Evolutionary conservation across 2,329 filamentous ascomycete species (phyloP).

Genomic region (Aspergillus luchuensis): DNA sequence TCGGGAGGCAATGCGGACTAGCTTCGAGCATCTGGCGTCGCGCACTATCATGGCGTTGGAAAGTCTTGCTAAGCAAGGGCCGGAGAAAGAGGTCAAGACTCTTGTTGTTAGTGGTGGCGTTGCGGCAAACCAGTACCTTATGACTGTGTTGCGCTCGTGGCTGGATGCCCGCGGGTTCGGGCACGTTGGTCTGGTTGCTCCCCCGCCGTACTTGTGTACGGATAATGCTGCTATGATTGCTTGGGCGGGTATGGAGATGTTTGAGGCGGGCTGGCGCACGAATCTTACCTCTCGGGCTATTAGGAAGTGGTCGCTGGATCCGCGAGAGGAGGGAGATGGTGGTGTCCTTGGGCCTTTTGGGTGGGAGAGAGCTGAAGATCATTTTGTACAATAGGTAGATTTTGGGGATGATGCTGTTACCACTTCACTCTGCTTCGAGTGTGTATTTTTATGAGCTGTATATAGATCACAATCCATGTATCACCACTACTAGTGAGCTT

Average conservation of each 20-base stretch:
- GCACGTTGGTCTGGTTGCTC: slow-evolving; percentile 66
- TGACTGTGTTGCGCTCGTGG: slow-evolving; percentile 63
- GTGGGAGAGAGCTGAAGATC: slow-evolving; percentile 44
- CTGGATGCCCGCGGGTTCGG: slow-evolving; percentile 68
- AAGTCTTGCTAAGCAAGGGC: slow-evolving; percentile 26
- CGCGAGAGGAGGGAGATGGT: slow-evolving; percentile 57
- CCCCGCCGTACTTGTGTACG: slow-evolving; percentile 78
- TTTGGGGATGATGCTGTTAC: background rate
- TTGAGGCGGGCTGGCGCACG: slow-evolving; percentile 70
- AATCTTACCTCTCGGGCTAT: slow-evolving; percentile 62
- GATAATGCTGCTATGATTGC: slow-evolving; percentile 98
- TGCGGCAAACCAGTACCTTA: slow-evolving; percentile 78
- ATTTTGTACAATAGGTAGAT: background rate
- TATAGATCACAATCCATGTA: background rate
- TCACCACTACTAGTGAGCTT: background rate
- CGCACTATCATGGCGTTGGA: slow-evolving; percentile 72
- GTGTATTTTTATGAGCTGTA: background rate
- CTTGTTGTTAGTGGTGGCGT: slow-evolving; percentile 89
- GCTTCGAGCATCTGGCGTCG: slow-evolving; percentile 83
- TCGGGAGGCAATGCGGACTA: slow-evolving; percentile 71
- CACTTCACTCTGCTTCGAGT: background rate
- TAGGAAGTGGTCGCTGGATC: slow-evolving; percentile 75
- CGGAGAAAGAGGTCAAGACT: slow-evolving; percentile 50
- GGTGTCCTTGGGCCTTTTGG: slow-evolving; percentile 66
- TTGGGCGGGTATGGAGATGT: slow-evolving; percentile 94